A percentile compares a stretch with the other conserved stretches of the same genome.
Conservation (phyloP, 345 rosid species). For the Syzygium aromaticum region DNA sequence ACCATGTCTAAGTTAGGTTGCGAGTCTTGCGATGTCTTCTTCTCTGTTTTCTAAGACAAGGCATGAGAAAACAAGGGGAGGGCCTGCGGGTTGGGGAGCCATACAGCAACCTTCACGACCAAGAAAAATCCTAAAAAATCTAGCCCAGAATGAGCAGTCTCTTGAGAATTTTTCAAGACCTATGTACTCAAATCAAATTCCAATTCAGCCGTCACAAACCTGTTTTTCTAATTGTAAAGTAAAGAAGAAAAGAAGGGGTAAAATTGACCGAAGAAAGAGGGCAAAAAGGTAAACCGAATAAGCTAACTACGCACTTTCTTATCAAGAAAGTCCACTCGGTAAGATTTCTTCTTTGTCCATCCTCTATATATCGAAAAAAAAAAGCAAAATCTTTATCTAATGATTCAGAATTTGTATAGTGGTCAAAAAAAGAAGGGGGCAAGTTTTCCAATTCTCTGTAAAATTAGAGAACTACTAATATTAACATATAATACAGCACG, state of each 20-base stretch:
- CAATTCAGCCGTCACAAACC: neutral
- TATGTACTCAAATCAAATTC: neutral
- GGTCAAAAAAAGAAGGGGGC: neutral
- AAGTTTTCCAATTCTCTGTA: neutral
- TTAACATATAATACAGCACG: neutral
- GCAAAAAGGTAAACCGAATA: neutral
- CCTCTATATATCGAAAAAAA: neutral
- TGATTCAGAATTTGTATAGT: neutral
- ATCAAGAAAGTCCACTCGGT: neutral
- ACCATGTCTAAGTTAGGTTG: conserved; percentile 16
- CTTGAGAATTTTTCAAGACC: neutral
- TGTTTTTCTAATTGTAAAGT: neutral
- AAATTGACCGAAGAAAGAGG: neutral
- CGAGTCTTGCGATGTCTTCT: conserved; percentile 14
- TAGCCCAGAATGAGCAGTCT: neutral
- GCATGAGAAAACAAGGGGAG: neutral
- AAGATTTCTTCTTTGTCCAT: neutral
- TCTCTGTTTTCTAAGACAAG: conserved; percentile 11
- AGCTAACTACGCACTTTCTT: neutral
- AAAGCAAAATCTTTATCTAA: neutral
- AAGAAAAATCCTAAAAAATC: neutral
- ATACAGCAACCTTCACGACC: neutral
- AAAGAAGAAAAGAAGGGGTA: neutral
- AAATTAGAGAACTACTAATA: neutral
- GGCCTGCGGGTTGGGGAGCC: neutral